Conservation (phyloP, 148 eudicot genomes). For the Tetragonia tetragonoides region DNA sequence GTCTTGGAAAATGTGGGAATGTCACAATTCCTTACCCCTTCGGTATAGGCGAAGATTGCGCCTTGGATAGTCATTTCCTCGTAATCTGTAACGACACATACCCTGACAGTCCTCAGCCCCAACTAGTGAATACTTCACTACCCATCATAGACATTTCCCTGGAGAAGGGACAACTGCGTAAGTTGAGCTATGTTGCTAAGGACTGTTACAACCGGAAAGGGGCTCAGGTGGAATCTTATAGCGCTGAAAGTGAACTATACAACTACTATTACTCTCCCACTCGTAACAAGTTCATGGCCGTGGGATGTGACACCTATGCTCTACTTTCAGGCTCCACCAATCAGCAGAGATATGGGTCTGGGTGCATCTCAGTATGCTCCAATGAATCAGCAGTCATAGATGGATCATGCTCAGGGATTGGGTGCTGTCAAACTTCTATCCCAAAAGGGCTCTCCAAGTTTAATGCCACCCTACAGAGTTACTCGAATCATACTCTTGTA, state of each 20-base stretch:
- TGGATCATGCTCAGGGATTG: not conserved
- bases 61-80: not conserved
- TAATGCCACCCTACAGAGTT: not conserved
- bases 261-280: not conserved
- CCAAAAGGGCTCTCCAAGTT: not conserved
- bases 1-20: not conserved
- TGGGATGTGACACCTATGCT: not conserved
- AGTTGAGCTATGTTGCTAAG: not conserved
- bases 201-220: not conserved
- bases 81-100: not conserved
- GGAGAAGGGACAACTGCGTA: not conserved
- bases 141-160: not conserved
- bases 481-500: not conserved
- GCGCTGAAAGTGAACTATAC: not conserved
- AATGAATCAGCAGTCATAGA: not conserved
- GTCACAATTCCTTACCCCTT: conserved; percentile 2
- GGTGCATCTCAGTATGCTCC: not conserved
- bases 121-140: not conserved
- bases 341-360: not conserved
- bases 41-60: not conserved
- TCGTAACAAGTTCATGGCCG: not conserved
- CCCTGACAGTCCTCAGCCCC: no score
- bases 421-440: not conserved
- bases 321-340: not conserved
- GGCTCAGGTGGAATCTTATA: not conserved